Evolutionary conservation across 225 moss, liverwort and hornwort species (phyloP).

Genomic region (Physcomitrellopsis africana): DNA sequence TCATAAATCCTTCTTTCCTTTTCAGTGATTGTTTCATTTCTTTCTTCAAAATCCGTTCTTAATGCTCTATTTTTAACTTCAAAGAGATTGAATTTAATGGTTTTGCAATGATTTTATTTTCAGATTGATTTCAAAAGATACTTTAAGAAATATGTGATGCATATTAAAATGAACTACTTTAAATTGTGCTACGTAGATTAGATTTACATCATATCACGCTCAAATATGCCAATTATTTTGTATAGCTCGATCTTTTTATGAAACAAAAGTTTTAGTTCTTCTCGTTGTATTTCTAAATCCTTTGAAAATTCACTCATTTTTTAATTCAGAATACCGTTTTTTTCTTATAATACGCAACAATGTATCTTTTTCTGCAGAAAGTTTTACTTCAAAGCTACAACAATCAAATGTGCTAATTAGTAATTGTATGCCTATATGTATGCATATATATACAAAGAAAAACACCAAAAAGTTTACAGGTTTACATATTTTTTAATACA

Average conservation of each 20-base stretch:
- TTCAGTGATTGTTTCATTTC: constrained; percentile 82
- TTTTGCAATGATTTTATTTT: neutral
- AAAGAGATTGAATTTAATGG: neutral
- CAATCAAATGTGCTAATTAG: neutral
- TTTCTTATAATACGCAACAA: constrained; percentile 71
- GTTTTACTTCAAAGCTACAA: constrained; percentile 66
- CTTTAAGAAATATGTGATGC: too few species aligned
- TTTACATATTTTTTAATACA: too few species aligned
- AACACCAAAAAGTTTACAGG: too few species aligned
- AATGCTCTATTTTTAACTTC: constrained; percentile 48
- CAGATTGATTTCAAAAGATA: neutral
- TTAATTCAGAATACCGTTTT: constrained; percentile 85
- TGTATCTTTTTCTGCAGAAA: constrained; percentile 70
- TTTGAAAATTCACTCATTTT: constrained; percentile 74
- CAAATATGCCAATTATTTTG: constrained; percentile 79
- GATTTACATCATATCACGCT: constrained; percentile 75
- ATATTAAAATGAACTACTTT: too few species aligned
- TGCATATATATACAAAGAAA: too few species aligned
- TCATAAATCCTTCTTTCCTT: constrained; percentile 82
- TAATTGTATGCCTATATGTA: too few species aligned
- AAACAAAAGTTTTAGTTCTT: constrained; percentile 65
- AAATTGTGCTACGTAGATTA: neutral
- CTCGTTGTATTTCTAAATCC: constrained; percentile 83
- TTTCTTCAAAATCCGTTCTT: constrained; percentile 80
- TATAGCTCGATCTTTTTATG: constrained; percentile 89